A percentile compares a stretch with the other conserved stretches of the same genome.
These are phyloP conservation scores for Citrus inodora DNA, from an alignment of 345 rosid species.

Conservation along the genomic window DNA sequence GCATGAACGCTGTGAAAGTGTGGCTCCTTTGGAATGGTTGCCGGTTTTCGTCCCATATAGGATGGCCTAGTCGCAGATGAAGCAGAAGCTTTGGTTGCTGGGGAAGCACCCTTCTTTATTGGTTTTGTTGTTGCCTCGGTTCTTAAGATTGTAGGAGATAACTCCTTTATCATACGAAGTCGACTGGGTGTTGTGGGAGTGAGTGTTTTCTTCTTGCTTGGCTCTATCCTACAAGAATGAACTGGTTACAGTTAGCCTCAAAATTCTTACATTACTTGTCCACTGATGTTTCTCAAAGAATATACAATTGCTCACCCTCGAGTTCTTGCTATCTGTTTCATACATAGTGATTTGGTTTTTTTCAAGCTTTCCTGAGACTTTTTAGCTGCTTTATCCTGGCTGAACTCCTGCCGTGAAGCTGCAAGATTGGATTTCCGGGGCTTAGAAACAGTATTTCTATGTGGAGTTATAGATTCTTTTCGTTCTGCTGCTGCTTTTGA, in stretches of 20 bases:
- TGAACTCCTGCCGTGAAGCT: constrained; percentile 4
- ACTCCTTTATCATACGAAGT: constrained; percentile 34
- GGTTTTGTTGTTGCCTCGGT: constrained; percentile 28
- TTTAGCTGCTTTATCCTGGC: constrained; percentile 17
- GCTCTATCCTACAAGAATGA: constrained; percentile 38
- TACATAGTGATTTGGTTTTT: constrained; percentile 36
- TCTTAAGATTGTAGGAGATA: constrained; percentile 17
- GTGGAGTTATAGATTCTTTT: constrained; percentile 21
- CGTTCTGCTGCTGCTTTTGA: constrained; percentile 20
- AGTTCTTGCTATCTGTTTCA: constrained; percentile 26
- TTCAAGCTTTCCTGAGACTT: constrained; percentile 17
- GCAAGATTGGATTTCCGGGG: constrained; percentile 25
- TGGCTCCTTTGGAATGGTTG: constrained; percentile 62
- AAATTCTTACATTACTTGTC: not conserved
- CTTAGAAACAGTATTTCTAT: constrained; percentile 23
- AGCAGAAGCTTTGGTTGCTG: constrained; percentile 28
- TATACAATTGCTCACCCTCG: constrained; percentile 27
- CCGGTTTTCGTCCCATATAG: constrained; percentile 38
- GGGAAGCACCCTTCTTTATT: constrained; percentile 16
- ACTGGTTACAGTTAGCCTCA: not conserved
- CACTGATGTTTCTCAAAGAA: not conserved
- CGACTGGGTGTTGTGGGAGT: constrained; percentile 11
- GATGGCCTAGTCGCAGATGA: constrained; percentile 21
- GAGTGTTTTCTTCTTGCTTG: constrained; percentile 25
- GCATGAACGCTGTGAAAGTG: constrained; percentile 51